phyloP scores from a whole-genome alignment of 169 alveolate genomes.

The Plasmodium cynomolgi region DNA sequence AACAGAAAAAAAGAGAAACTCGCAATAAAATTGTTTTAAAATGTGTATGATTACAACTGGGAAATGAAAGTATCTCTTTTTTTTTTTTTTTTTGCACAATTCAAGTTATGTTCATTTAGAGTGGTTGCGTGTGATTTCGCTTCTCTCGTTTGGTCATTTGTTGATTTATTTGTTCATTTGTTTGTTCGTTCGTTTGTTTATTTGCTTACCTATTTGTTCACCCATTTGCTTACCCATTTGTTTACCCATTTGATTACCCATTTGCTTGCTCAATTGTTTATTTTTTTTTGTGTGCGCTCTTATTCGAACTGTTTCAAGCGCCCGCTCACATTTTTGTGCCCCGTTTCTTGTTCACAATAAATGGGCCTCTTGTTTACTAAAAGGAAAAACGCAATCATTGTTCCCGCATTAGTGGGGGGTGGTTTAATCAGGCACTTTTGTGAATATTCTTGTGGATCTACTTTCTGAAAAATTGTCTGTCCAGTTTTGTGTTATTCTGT shows the following conservation, averaged over 20 bases:
- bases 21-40: constrained; percentile 4
- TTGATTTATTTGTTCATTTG: background rate
- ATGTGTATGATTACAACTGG: background rate
- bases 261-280: background rate
- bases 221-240: background rate
- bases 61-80: background rate
- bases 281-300: background rate
- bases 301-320: background rate
- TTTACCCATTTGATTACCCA: background rate
- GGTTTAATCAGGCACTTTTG: constrained; percentile 37
- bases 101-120: background rate
- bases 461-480: constrained; percentile 7
- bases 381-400: background rate
- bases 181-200: background rate
- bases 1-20: background rate
- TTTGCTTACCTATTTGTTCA: background rate
- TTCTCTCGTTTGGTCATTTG: background rate
- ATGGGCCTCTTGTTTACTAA: background rate
- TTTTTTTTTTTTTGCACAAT: background rate
- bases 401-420: background rate
- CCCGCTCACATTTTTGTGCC: background rate
- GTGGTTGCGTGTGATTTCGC: background rate
- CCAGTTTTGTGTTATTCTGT: background rate
- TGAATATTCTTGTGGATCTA: background rate
- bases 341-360: background rate